phyloP scores from a whole-genome alignment of 148 eudicot species.

The Fagopyrum tataricum region DNA sequence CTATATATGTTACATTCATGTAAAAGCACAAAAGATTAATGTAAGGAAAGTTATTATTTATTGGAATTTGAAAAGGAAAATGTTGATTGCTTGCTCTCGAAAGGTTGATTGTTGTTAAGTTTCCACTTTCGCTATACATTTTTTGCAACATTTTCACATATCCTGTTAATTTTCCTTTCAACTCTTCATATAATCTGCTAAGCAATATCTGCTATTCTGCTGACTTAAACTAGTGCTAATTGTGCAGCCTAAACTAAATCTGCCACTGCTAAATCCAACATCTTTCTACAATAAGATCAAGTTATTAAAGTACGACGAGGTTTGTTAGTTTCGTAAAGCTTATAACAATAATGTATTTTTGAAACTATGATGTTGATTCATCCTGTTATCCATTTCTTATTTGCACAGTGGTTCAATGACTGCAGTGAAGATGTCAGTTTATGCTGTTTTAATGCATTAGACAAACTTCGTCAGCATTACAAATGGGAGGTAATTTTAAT shows the following conservation, averaged over 20 bases:
- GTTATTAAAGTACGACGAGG: constrained; percentile 78
- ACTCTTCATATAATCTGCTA: too few species aligned
- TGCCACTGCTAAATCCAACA: constrained; percentile 57
- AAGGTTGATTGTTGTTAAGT: too few species aligned
- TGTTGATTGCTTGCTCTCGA: too few species aligned
- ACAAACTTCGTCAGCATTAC: constrained; percentile 46
- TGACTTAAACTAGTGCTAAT: neutral
- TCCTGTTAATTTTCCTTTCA: too few species aligned
- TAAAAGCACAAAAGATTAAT: too few species aligned
- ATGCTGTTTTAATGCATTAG: constrained; percentile 60
- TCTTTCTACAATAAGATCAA: constrained; percentile 38
- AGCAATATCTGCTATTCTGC: constrained; percentile 1
- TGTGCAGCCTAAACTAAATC: constrained; percentile 42
- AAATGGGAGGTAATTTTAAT: constrained; percentile 77
- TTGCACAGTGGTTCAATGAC: constrained; percentile 77
- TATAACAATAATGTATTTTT: neutral
- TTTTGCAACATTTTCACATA: too few species aligned
- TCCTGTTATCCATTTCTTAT: neutral
- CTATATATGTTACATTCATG: neutral
- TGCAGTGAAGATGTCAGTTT: constrained; percentile 58
- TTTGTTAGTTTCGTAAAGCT: constrained; percentile 19
- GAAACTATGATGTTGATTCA: neutral
- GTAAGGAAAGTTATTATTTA: too few species aligned
- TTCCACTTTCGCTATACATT: too few species aligned
- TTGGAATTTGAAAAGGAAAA: too few species aligned